Conservation (phyloP, 306 rosid species). For the Heteromeles arbutifolia region DNA sequence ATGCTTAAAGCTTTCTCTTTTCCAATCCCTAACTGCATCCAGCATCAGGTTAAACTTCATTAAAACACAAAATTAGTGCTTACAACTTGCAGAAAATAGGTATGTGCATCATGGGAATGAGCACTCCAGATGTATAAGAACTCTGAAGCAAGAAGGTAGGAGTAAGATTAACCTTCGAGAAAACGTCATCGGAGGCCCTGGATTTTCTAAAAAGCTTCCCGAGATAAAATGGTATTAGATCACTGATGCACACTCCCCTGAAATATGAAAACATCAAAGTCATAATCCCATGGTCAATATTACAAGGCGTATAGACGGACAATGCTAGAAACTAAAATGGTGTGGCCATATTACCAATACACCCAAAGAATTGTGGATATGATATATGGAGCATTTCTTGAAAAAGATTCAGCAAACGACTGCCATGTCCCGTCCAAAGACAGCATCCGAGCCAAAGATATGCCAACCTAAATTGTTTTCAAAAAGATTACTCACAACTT, state of each 20-base stretch:
- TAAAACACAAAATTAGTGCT: not conserved
- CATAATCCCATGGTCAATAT: too few species aligned
- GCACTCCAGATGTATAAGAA: not conserved
- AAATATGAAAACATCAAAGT: not conserved
- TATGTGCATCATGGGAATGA: not conserved
- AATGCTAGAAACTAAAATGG: not conserved
- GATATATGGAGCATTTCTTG: constrained; percentile 42
- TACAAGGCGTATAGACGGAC: not conserved
- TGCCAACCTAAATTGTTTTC: constrained; percentile 45
- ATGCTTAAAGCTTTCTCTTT: constrained; percentile 49
- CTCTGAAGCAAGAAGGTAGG: constrained; percentile 10
- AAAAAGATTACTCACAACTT: constrained; percentile 13
- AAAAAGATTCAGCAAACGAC: constrained; percentile 53
- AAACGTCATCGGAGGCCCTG: constrained; percentile 49
- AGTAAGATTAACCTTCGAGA: constrained; percentile 39
- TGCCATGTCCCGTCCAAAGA: constrained; percentile 60
- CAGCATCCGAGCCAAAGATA: constrained; percentile 47
- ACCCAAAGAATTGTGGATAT: constrained; percentile 55
- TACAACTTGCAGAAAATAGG: not conserved
- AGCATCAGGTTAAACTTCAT: constrained; percentile 2
- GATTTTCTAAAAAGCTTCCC: constrained; percentile 55
- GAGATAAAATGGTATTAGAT: constrained; percentile 55
- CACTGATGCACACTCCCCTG: constrained; percentile 76
- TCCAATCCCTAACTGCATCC: constrained; percentile 52
- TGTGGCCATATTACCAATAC: constrained; percentile 42